Base-by-base conservation (phyloP, 495 filamentous ascomycete genomes). In the Jackrogersella multiformis region DNA sequence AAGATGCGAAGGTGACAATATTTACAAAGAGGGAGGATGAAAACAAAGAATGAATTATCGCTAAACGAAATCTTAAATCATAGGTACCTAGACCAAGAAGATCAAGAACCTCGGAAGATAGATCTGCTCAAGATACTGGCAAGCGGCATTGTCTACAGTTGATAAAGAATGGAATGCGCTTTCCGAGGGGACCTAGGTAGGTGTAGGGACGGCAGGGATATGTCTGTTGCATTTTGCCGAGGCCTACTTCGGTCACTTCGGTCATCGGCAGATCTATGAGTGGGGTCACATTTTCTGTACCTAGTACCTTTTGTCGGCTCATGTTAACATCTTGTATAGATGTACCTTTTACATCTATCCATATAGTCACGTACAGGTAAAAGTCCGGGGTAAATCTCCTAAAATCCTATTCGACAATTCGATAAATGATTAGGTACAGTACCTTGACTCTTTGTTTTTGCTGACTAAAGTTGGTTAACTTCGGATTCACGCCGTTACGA, bases 231-330 rank as follows among this genome's bases (percentile, higher is more conserved):
- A 63, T 62, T 70, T 66, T 66, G 63, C 68, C 68, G 68, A 70
- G 68, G 68, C 68, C 53, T 56, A 44, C 34, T 55, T 63, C 75
- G 51, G 78, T 85, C 9, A 77, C 79, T 9, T 71, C 76, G 7
- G 68, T 70, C n/a, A 87, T 89, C 64, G 86, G 87, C 36, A 76
- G 81, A 70, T 70, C 39, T 24, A 10, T 55, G 23, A 41, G 56
- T 55, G 65, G 60, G 46, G 53, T 10, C 13, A n/a, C 24, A 1
- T 30, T 13, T 4, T 32, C 9, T 23, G 65, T 53, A 44, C 28
- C 36, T 16, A 24, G 5, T 58, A 57, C 45, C 12, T 39, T 28
- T 10, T 18, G 4, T 8, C 28, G 2, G 21, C 39, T 42, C 1
- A 7, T 42, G 5, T 20, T 42, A 42, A 9, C 21, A 21, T 21